Evolutionary conservation across 2,329 filamentous ascomycete genomes (phyloP), one percentile per base, ranked within the genome.

Genomic region (Pseudocercospora cruenta): DNA sequence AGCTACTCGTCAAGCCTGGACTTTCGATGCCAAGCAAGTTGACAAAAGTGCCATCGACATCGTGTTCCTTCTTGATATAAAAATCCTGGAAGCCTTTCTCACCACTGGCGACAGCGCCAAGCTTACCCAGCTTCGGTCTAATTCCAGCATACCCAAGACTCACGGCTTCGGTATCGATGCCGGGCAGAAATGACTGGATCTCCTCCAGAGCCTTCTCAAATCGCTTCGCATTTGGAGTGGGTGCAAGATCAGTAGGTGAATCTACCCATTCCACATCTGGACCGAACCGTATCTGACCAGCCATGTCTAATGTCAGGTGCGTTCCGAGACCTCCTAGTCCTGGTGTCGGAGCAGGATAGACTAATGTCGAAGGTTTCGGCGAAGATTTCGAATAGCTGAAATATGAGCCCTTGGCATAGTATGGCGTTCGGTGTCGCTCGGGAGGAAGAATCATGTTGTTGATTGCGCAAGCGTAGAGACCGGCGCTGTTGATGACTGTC

Each of bases 261-360:
- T 90, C 86, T 0, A 97, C 90, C 95, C 95, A 98, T 78, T 98
- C 93, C 14, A 97, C 91, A 76, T 99, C 95, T 0, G 95, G 95
- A 0, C 95, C 95, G 78, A 99, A 99, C 43, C 93, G 90, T 51
- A 98, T 85, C 0, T 92, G 87, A 0, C 94, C 94, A 0, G 83
- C 86, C 80, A 98, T 85, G 78, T 99, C 95, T 64, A 98, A 86
- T 0, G 95, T 99, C 19, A 99, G 83, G 79, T 99, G 95, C 0
- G 95, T 98, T 57, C 95, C 95, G 0, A 99, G 82, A 0, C 95
- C 94, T 60, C 88, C 94, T 22, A 90, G 87, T 1, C 94, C 94
- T 0, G 93, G 91, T 8, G 91, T 84, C 0, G 94, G 93, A 0
- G 91, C 93, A 0, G 95, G 95, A 76, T 98, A 99, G 59, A 99